Evolutionary conservation across 257 asterid species (phyloP).

Genomic region (Penstemon eatonii): DNA sequence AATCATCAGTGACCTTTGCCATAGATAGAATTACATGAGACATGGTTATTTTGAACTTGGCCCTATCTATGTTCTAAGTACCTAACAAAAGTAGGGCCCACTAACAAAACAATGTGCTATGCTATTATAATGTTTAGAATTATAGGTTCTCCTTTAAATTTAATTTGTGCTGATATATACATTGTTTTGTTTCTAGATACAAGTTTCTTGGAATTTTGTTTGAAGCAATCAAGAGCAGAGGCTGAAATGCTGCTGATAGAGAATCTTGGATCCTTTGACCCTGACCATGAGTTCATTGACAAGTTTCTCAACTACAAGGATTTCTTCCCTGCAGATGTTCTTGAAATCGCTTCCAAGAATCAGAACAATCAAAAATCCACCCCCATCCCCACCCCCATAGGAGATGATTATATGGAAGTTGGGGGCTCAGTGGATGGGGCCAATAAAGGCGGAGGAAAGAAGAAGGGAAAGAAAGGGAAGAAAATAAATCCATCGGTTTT

Average conservation of each 20-base stretch:
- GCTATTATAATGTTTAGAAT: not conserved
- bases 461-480: slow-evolving; percentile 82
- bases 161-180: not conserved
- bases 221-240: slow-evolving; percentile 78
- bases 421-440: slow-evolving; percentile 45
- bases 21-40: not conserved
- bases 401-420: slow-evolving; percentile 39
- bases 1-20: not conserved
- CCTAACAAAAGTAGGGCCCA: not conserved
- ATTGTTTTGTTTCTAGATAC: slow-evolving; percentile 54
- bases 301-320: slow-evolving; percentile 85
- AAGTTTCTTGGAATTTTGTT: slow-evolving; percentile 76
- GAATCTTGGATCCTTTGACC: slow-evolving; percentile 81
- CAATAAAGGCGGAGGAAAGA: slow-evolving; percentile 57
- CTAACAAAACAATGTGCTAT: too few species aligned
- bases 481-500: slow-evolving; percentile 74
- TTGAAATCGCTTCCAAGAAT: slow-evolving; percentile 71
- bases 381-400: slow-evolving; percentile 26
- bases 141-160: not conserved
- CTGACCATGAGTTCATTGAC: slow-evolving; percentile 82
- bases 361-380: slow-evolving; percentile 44
- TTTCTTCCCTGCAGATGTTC: slow-evolving; percentile 68
- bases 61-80: not conserved
- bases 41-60: not conserved
- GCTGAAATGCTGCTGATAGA: slow-evolving; percentile 79